Conservation (phyloP, 768 basidiomycete species). For the Termitomyces heimii region DNA sequence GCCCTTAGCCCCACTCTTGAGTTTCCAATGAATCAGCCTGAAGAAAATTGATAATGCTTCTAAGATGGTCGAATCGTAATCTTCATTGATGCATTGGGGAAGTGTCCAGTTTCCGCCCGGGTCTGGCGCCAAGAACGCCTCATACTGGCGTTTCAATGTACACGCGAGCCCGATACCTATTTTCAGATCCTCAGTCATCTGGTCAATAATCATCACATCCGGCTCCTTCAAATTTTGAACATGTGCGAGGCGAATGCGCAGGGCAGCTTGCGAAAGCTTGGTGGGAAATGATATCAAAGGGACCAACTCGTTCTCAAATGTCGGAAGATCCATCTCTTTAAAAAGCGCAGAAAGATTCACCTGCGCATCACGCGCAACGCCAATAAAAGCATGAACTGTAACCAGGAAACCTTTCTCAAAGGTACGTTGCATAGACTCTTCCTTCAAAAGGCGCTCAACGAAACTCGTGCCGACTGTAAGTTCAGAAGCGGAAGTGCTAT, state of each 20-base stretch:
- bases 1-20: constrained; percentile 87
- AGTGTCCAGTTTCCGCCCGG: constrained; percentile 84
- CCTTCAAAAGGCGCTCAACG: constrained; percentile 90
- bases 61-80: constrained; percentile 86
- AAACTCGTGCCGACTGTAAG: constrained; percentile 75
- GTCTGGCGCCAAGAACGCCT: constrained; percentile 86
- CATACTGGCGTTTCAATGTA: constrained; percentile 91
- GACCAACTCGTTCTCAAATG: constrained; percentile 83
- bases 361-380: constrained; percentile 81
- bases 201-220: constrained; percentile 86
- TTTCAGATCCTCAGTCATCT: constrained; percentile 90
- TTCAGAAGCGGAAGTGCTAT: constrained; percentile 31
- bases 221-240: constrained; percentile 86
- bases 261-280: constrained; percentile 84
- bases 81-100: constrained; percentile 81
- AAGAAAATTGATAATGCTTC: constrained; percentile 89
- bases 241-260: constrained; percentile 86
- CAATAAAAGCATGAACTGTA: constrained; percentile 83
- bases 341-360: constrained; percentile 73
- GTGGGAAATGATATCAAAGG: constrained; percentile 96
- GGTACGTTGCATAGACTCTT: constrained; percentile 91
- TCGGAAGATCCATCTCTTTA: constrained; percentile 85
- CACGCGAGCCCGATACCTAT: constrained; percentile 89
- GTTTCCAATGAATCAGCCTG: constrained; percentile 90
- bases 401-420: constrained; percentile 89